These are phyloP conservation scores for Pholiota adiposa DNA, from an alignment of 1,284 basidiomycete species.

Conservation along the genomic window DNA sequence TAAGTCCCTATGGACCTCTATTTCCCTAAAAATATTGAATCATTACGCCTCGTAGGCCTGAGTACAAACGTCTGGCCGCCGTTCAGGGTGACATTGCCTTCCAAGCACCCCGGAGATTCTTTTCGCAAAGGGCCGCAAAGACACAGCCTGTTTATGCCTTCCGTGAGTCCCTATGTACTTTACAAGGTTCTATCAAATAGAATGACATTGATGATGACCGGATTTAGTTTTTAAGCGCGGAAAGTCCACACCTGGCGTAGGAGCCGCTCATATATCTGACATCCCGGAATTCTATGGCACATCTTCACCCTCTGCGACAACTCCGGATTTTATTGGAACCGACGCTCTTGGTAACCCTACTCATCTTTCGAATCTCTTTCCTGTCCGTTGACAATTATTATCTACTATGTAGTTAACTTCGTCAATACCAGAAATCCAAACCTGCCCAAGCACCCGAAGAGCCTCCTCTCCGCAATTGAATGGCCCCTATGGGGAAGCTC, in stretches of 20 bases:
- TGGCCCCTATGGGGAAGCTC: slow-evolving; percentile 18
- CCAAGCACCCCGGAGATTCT: slow-evolving; percentile 55
- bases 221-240: slow-evolving; percentile 48
- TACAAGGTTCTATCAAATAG: no score
- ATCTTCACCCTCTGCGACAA: background rate
- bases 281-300: slow-evolving; percentile 38
- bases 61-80: slow-evolving; percentile 58
- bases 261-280: slow-evolving; percentile 48
- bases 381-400: slow-evolving; percentile 27
- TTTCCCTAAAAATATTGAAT: background rate
- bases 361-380: background rate
- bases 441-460: slow-evolving; percentile 7
- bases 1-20: background rate
- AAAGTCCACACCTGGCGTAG: slow-evolving; percentile 45
- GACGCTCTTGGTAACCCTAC: background rate
- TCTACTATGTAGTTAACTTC: slow-evolving; percentile 8
- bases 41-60: slow-evolving; percentile 32
- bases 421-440: slow-evolving; percentile 14
- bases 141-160: slow-evolving; percentile 55
- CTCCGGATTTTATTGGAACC: slow-evolving; percentile 7
- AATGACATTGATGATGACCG: no score
- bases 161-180: slow-evolving; percentile 31
- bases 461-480: slow-evolving; percentile 12
- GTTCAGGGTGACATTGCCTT: slow-evolving; percentile 57
- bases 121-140: slow-evolving; percentile 43